Base-by-base conservation (phyloP, 192 early-diverging fungal species). In the Linnemannia exigua region DNA sequence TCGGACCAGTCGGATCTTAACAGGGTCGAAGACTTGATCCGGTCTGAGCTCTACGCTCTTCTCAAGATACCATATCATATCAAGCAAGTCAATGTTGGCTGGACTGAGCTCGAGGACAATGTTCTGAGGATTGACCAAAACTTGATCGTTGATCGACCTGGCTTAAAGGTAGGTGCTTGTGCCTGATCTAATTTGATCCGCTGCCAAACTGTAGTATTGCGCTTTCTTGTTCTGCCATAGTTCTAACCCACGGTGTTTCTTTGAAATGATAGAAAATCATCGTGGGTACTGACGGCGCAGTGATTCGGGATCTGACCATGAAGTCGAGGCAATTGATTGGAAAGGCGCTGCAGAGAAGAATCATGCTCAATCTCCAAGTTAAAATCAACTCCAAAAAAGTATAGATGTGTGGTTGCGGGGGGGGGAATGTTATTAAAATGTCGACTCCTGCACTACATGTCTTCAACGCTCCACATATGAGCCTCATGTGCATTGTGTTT, bases 401-500 rank as follows among this genome's bases (percentile, higher is more conserved):
- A 31, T 82, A 86, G 28, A 63, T 14, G 28, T 5, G 19, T 63
- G 28, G n/a, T 63, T 11, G 58, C 11, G 8, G 14, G 3, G 58
- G n/a, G n/a, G 31, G 28, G 15, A 31, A 63, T 63, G 28, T 11
- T 67, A 69, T 63, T 77, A 54, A 48, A 79, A 2, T 8, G 11
- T 35, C 20, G 3, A 5, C 31, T 38, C 19, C 41, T 38, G 31
- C 12, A 74, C 87, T 87, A 93, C 93, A 93, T 93, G 75, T 93
- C 93, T 71, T 93, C 93, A 0, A 89, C 88, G 31, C 89, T 90
- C 93, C 92, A 93, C 33, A 89, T 88, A 58, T 93, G 90, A 22
- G 93, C 93, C 68, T 91, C 90, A 38, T 74, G 85, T 22, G 78
- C 82, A 9, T 73, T 72, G 70, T 86, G 41, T 51, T 80, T 79